Evolutionary conservation across 2,329 filamentous ascomycete genomes (phyloP), one percentile per base, ranked within the genome.

Genomic region (Plectosphaerella sp.): DNA sequence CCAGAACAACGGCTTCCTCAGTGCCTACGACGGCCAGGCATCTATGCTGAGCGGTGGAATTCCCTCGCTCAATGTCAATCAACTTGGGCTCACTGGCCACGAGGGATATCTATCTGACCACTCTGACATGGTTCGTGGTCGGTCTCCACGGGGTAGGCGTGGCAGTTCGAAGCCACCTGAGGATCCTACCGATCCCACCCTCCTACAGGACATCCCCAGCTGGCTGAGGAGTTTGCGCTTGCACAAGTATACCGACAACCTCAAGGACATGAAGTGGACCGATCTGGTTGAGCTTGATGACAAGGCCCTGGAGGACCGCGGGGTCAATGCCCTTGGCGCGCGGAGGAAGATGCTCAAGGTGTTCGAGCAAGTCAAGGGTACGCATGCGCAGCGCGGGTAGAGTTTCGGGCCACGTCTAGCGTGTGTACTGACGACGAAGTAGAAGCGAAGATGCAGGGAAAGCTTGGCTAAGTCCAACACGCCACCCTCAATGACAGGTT

Each of bases 281-380:
- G 94, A 99, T 50, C 74, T 99, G 61, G 77, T 99, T 54, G 89
- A 94, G 69, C 76, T 99, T 61, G 91, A 97, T 63, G 94, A 99
- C 61, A 92, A 92, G 66, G 92, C 90, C 47, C 77, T 99, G 57
- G 93, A 97, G 72, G 89, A 91, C 24, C 87, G 91, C 49, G 94
- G 94, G 48, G 94, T 99, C 33, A 97, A 96, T 68, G 94, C 94
- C 50, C 81, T 97, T 52, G 94, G 94, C 62, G 94, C 94, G 16
- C 81, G 94, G 61, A 88, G 93, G 67, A 99, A 99, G 82, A 95
- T 99, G 90, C 76, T 99, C 55, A 99, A 99, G 83, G 94, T 97
- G 52, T 97, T 97, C 72, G 94, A 97, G 63, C 92, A 97, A 76
- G 93, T 97, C 64, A 91, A 85, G 72, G 88, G 83, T 85, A 72